Evolutionary conservation across 805 yeast species (phyloP).

Genomic region (Kodamaea hsintzibuensis): DNA sequence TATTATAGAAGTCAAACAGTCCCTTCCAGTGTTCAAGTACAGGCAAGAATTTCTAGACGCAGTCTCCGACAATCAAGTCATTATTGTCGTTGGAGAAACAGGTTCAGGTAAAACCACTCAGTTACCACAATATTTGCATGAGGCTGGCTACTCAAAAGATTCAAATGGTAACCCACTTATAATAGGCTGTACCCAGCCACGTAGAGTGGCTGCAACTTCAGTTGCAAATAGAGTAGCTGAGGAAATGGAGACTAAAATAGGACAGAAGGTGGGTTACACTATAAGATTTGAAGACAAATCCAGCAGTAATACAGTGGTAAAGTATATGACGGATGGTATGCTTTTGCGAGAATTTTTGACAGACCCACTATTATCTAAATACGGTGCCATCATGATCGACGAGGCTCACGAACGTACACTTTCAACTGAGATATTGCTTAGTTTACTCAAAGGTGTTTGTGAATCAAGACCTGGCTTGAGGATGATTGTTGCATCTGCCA

Average conservation of each 20-base stretch:
- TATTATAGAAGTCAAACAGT: conserved; percentile 50
- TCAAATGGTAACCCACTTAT: conserved; percentile 37
- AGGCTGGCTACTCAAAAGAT: conserved; percentile 69
- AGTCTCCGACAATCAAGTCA: conserved; percentile 60
- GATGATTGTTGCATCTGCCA: conserved; percentile 87
- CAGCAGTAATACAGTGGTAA: conserved; percentile 66
- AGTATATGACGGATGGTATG: conserved; percentile 97
- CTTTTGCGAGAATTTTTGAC: conserved; percentile 77
- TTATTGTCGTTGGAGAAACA: conserved; percentile 82
- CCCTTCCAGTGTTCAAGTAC: conserved; percentile 74
- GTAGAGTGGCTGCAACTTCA: conserved; percentile 92
- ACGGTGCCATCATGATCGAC: conserved; percentile 88
- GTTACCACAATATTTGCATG: conserved; percentile 81
- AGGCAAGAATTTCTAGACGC: conserved; percentile 61
- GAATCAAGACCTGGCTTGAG: conserved; percentile 67
- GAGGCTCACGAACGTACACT: conserved; percentile 97
- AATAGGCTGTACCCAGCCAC: conserved; percentile 90
- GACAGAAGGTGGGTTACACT: conserved; percentile 85
- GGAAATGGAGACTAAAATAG: conserved; percentile 80
- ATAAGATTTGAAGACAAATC: conserved; percentile 80
- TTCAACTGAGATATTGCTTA: conserved; percentile 82
- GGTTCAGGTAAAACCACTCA: conserved; percentile 97
- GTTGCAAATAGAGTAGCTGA: conserved; percentile 92
- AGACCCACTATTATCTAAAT: conserved; percentile 68
- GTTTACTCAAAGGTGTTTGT: conserved; percentile 72